These are phyloP conservation scores for Candida glucosophila DNA, from an alignment of 1,139 yeast species.

Conservation along the genomic window DNA sequence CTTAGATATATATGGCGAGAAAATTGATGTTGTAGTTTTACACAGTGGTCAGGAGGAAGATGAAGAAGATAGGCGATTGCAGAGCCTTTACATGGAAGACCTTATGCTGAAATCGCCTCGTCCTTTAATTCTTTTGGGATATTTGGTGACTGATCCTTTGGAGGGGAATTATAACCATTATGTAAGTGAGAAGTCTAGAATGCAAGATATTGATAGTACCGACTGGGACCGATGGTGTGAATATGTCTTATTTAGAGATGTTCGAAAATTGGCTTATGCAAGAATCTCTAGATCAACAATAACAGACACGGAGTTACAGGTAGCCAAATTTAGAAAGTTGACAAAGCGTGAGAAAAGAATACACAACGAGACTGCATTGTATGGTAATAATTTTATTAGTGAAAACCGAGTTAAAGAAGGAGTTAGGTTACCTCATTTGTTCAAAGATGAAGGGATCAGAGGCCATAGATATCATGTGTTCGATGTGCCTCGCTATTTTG, in stretches of 20 bases:
- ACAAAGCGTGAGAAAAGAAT: slow-evolving; percentile 29
- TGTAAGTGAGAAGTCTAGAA: slow-evolving; percentile 74
- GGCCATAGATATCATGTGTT: slow-evolving; percentile 93
- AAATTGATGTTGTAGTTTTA: slow-evolving; percentile 89
- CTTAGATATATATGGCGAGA: slow-evolving; percentile 77
- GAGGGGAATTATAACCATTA: slow-evolving; percentile 89
- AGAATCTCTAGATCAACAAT: slow-evolving; percentile 88
- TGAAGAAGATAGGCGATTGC: slow-evolving; percentile 83
- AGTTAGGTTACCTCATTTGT: slow-evolving; percentile 71
- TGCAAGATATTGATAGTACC: slow-evolving; percentile 86
- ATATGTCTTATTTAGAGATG: slow-evolving; percentile 78
- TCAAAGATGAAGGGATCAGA: slow-evolving; percentile 89
- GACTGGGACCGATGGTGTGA: slow-evolving; percentile 99
- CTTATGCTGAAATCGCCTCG: slow-evolving; percentile 72
- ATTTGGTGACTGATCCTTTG: slow-evolving; percentile 78
- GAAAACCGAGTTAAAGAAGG: slow-evolving; percentile 54
- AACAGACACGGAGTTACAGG: slow-evolving; percentile 94
- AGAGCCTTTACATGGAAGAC: slow-evolving; percentile 65
- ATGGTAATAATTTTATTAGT: slow-evolving; percentile 46
- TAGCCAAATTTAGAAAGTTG: slow-evolving; percentile 78
- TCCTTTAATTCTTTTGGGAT: slow-evolving; percentile 79
- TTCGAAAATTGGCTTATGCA: slow-evolving; percentile 88
- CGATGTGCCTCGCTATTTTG: slow-evolving; percentile 79
- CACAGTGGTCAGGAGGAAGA: slow-evolving; percentile 99
- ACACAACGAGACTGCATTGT: slow-evolving; percentile 35